Percentiles rank a stretch among this genome's conserved stretches.
These are phyloP conservation scores for Jacaranda mimosifolia DNA, from an alignment of 257 asterid genomes.

Conservation along the genomic window DNA sequence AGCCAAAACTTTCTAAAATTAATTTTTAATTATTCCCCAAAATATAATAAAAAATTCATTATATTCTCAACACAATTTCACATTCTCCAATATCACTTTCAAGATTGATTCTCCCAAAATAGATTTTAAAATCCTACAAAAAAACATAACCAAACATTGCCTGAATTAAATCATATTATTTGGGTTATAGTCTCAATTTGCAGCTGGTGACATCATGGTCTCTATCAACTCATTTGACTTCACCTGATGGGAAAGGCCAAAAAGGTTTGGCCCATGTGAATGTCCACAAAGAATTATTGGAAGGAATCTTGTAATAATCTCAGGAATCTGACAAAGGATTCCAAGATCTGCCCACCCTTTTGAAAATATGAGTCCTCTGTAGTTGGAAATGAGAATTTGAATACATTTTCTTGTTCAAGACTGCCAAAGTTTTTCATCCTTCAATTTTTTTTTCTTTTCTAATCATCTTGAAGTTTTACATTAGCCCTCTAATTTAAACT, in stretches of 20 bases:
- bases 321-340: slow-evolving; percentile 25
- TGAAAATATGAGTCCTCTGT: slow-evolving; percentile 15
- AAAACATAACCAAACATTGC: too few species aligned
- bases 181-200: not conserved
- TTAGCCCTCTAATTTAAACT: not conserved
- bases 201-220: not conserved
- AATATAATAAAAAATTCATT: too few species aligned
- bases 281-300: not conserved
- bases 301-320: not conserved
- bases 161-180: too few species aligned
- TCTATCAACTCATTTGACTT: not conserved
- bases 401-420: not conserved
- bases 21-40: too few species aligned
- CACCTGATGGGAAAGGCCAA: not conserved
- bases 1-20: too few species aligned
- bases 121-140: too few species aligned
- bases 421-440: not conserved
- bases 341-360: slow-evolving; percentile 26
- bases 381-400: not conserved
- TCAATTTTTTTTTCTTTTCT: not conserved
- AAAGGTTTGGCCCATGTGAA: not conserved
- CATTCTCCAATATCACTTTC: too few species aligned
- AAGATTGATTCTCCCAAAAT: too few species aligned
- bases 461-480: not conserved
- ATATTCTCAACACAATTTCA: too few species aligned